phyloP scores from a whole-genome alignment of 1,284 basidiomycete genomes.

The Cryptococcus floricola region DNA sequence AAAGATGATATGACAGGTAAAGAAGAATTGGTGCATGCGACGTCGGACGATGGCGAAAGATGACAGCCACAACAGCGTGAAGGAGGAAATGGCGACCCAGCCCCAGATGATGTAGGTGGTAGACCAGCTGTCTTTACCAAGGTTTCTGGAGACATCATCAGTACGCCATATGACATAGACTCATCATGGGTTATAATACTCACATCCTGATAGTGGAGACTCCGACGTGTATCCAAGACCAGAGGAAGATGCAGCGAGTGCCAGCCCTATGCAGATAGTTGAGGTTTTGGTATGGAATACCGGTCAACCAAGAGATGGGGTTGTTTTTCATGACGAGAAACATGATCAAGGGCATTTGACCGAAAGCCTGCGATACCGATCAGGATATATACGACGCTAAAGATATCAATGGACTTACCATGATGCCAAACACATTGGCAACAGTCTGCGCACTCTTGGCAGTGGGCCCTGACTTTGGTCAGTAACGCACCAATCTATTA shows the following conservation, averaged over 20 bases:
- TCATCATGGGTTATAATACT: not conserved
- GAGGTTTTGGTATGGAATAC: slow-evolving; percentile 49
- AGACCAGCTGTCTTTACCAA: not conserved
- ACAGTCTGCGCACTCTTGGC: no score
- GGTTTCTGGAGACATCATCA: not conserved
- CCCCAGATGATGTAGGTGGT: not conserved
- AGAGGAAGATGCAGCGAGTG: not conserved
- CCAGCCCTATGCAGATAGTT: slow-evolving; percentile 48
- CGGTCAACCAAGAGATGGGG: slow-evolving; percentile 38
- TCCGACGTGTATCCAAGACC: not conserved
- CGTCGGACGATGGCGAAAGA: not conserved
- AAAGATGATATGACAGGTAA: not conserved
- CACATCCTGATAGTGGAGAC: not conserved
- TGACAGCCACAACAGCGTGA: not conserved
- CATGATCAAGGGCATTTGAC: slow-evolving; percentile 44
- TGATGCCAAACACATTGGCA: not conserved
- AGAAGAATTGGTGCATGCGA: not conserved
- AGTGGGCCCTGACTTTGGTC: no score
- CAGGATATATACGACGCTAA: no score
- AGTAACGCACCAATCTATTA: no score
- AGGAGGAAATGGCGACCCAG: not conserved
- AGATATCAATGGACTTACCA: not conserved
- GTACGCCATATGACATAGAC: no score
- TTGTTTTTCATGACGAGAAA: slow-evolving; percentile 47
- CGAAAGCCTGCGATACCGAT: slow-evolving; percentile 20